phyloP scores from a whole-genome alignment of 257 asterid genomes.

The Solanum chaucha region DNA sequence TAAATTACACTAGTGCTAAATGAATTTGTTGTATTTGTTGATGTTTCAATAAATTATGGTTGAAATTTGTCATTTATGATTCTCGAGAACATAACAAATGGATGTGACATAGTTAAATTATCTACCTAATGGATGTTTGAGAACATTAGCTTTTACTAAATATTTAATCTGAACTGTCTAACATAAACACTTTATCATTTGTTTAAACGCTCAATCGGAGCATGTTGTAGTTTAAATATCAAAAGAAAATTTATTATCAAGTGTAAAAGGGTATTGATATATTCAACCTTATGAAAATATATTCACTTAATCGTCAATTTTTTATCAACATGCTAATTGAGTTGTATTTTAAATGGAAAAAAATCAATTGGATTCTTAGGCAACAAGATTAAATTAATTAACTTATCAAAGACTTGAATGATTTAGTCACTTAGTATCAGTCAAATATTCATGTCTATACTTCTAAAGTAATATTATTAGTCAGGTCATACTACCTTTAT shows the following conservation, averaged over 20 bases:
- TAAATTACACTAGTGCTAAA: not conserved
- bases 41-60: not conserved
- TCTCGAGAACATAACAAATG: not conserved
- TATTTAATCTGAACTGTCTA: not conserved
- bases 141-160: no score
- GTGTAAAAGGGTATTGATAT: not conserved
- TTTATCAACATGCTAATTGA: not conserved
- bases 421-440: not conserved
- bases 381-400: not conserved
- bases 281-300: not conserved
- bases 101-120: not conserved
- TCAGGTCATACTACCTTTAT: not conserved
- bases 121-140: not conserved
- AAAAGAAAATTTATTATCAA: not conserved
- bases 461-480: not conserved
- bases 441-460: not conserved
- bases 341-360: not conserved
- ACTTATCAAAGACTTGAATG: not conserved
- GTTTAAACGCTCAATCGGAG: not conserved
- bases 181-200: not conserved
- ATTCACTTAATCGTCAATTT: not conserved
- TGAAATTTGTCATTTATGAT: no score
- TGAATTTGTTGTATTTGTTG: no score
- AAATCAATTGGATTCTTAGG: not conserved
- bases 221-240: no score